Percentiles rank a stretch among this genome's conserved stretches.
Conservation (phyloP, 345 rosid species). For the Camelina neglecta region DNA sequence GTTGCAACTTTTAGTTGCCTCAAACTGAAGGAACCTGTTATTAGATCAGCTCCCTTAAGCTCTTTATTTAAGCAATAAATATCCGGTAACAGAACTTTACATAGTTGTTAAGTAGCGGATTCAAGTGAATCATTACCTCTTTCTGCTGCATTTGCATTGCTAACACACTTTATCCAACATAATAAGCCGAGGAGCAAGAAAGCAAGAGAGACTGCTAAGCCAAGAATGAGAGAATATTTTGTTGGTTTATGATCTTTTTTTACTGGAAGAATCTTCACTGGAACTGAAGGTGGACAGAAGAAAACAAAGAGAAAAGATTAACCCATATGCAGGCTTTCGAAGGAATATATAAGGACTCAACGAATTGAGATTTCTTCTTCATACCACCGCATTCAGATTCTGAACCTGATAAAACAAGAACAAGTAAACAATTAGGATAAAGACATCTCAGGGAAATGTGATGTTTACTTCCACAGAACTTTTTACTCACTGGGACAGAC, state of each 20-base stretch:
- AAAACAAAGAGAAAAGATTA: background rate
- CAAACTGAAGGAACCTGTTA: slow-evolving; percentile 38
- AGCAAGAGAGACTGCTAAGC: slow-evolving; percentile 42
- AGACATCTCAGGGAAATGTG: background rate
- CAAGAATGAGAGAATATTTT: slow-evolving; percentile 27
- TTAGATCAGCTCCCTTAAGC: background rate
- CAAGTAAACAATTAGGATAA: slow-evolving; percentile 1
- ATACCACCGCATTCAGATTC: slow-evolving; percentile 44
- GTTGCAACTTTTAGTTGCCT: slow-evolving; percentile 47
- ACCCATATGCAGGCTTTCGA: background rate
- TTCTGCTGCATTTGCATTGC: slow-evolving; percentile 9
- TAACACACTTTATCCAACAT: slow-evolving; percentile 44
- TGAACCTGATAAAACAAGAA: slow-evolving; percentile 29
- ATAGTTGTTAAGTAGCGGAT: background rate
- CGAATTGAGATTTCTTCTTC: slow-evolving; percentile 21
- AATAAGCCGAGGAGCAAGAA: slow-evolving; percentile 38
- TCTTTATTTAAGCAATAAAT: background rate
- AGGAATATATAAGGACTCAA: background rate
- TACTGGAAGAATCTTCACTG: slow-evolving; percentile 1
- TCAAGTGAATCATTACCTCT: background rate
- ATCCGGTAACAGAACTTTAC: background rate
- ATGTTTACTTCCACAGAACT: background rate
- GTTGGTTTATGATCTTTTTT: slow-evolving; percentile 20
- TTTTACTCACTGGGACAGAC: slow-evolving; percentile 47
- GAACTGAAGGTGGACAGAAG: slow-evolving; percentile 13